A percentile compares a stretch with the other conserved stretches of the same genome.
phyloP scores from a whole-genome alignment of 495 filamentous ascomycete genomes.

The Penicillium pancosmium region DNA sequence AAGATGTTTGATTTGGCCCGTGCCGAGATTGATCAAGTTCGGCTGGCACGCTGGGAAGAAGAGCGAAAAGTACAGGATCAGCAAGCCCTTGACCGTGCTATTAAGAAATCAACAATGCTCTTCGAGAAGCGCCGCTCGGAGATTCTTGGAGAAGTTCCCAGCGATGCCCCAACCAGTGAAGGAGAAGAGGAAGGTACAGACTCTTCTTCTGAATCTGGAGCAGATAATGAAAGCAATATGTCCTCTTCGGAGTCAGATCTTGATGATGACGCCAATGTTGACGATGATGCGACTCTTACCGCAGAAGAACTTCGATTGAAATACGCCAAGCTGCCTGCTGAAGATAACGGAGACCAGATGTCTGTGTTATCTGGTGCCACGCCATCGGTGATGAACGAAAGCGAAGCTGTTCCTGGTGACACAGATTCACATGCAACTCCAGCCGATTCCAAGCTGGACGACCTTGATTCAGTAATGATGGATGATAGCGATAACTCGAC shows the following conservation, averaged over 20 bases:
- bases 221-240: constrained; percentile 72
- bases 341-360: constrained; percentile 27
- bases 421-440: constrained; percentile 27
- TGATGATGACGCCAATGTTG: constrained; percentile 48
- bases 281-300: constrained; percentile 74
- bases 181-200: constrained; percentile 49
- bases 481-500: constrained; percentile 82
- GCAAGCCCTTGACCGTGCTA: constrained; percentile 78
- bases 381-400: constrained; percentile 17
- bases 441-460: constrained; percentile 55
- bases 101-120: constrained; percentile 66
- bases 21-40: constrained; percentile 70
- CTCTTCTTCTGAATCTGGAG: constrained; percentile 38
- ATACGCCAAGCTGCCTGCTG: constrained; percentile 67
- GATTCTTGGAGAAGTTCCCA: constrained; percentile 47
- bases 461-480: constrained; percentile 66
- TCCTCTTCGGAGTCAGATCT: constrained; percentile 52
- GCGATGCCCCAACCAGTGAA: constrained; percentile 46
- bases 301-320: constrained; percentile 78
- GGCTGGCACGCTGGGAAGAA: constrained; percentile 78
- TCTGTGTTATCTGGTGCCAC: constrained; percentile 31
- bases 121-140: constrained; percentile 59
- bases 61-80: constrained; percentile 81
- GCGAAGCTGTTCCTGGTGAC: constrained; percentile 26
- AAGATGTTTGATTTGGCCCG: constrained; percentile 80